Base-by-base conservation (phyloP, 768 basidiomycete species). In the Neoboletus magnificus region DNA sequence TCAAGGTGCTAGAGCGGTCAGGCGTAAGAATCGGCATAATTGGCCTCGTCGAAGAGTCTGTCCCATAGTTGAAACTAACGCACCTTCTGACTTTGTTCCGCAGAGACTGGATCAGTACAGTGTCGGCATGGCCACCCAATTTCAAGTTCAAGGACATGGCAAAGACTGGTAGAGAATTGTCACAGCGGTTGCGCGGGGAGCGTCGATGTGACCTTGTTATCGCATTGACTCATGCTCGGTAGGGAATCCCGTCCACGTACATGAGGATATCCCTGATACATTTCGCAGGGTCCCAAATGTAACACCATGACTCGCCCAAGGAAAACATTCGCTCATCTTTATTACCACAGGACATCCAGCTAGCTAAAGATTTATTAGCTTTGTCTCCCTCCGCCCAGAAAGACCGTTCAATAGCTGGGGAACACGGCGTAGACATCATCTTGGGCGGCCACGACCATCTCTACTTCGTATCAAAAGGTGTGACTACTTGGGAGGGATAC, bases 371-470 rank as follows among this genome's bases (percentile, higher is more conserved):
- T n/a, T 59, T 91, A 2, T 64, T 78, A 23, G 86, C 86, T 0
- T 71, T 77, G 22, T 84, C 87, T 5, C 82, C 87, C 1, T 72
- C 77, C 13, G 76, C 74, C 18, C 86, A 85, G 64, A 49, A 73
- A 32, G 55, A 56, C 4, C 63, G 62, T 5, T 62, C 80, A 2
- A 76, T 87, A 40, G 73, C 73, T 20, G 68, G 71, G 41, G 66
- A 75, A 44, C 92, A 96, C 59, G 93, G 93, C 7, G 86, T 86
- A 2, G 93, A 95, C 65, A 71, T 94, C 25, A 70, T 95, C 39
- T 79, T 95, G 3, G 93, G 93, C 5, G 93, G 93, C 2, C 93
- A 96, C 63, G 93, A 96, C 66, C 93, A 96, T 59, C 73, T 88
- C 4, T 92, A 91, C 72, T 92, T 82, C 66, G 79, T 82, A 40